Percentiles rank a stretch among this genome's conserved stretches.
phyloP scores from a whole-genome alignment of 2,329 filamentous ascomycete species.

The Ophiostoma piceae region DNA sequence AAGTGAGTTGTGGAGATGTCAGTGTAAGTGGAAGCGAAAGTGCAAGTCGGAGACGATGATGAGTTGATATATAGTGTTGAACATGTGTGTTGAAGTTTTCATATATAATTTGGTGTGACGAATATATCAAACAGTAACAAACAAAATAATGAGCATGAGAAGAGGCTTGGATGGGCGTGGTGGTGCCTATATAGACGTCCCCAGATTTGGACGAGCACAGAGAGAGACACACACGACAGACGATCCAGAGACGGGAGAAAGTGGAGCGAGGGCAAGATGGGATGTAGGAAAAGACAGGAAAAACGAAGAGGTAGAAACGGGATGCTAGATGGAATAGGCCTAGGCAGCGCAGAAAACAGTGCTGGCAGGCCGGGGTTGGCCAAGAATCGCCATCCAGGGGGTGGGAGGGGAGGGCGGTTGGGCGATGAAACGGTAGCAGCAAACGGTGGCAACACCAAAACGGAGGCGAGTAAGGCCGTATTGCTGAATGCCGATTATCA shows the following conservation, averaged over 20 bases:
- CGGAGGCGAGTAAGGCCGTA: slow-evolving; percentile 1
- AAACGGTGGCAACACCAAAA: background rate
- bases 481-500: background rate
- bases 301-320: background rate
- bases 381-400: background rate
- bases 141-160: background rate
- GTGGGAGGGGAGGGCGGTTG: background rate
- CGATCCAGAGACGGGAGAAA: background rate
- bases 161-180: background rate
- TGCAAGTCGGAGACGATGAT: background rate
- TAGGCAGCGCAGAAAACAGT: background rate
- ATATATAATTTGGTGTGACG: background rate
- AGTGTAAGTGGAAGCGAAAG: background rate
- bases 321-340: background rate
- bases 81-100: background rate
- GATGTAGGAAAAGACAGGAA: background rate
- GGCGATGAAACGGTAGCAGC: slow-evolving; percentile 2
- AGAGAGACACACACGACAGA: background rate
- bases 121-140: background rate
- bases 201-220: background rate
- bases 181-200: slow-evolving; percentile 11
- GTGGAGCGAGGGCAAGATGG: background rate
- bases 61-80: background rate
- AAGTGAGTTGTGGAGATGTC: background rate
- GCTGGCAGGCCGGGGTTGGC: slow-evolving; percentile 10